Conservation (phyloP, 495 filamentous ascomycete species). For the Aspergillus wentii region DNA sequence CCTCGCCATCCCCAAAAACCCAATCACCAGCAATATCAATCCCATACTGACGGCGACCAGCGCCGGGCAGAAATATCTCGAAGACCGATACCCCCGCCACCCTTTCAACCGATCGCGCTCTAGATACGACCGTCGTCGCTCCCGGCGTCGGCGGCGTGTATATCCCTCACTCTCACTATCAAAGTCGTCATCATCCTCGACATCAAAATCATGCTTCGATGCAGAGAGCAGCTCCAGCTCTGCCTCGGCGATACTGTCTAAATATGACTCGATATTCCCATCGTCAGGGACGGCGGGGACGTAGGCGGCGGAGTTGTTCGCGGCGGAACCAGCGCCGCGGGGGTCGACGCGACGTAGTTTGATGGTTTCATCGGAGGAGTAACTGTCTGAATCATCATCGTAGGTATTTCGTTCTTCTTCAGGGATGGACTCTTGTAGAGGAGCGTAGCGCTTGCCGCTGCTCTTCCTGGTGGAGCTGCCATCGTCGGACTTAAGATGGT, state of each 20-base stretch:
- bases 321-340: not conserved
- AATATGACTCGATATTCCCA: slow-evolving; percentile 18
- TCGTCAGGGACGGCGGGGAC: slow-evolving; percentile 12
- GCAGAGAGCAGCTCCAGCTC: slow-evolving; percentile 21
- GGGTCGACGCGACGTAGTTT: slow-evolving; percentile 10
- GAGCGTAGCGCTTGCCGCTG: slow-evolving; percentile 2
- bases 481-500: too few species aligned
- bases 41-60: slow-evolving; percentile 16
- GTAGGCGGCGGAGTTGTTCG: slow-evolving; percentile 8
- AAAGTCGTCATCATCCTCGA: slow-evolving; percentile 10
- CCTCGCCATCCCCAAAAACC: slow-evolving; percentile 12
- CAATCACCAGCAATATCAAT: slow-evolving; percentile 15
- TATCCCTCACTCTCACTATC: too few species aligned
- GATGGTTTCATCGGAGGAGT: slow-evolving; percentile 1
- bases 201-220: slow-evolving; percentile 13
- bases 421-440: slow-evolving; percentile 9
- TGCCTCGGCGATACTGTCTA: slow-evolving; percentile 18
- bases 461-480: too few species aligned
- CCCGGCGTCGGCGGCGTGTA: slow-evolving; percentile 1
- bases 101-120: slow-evolving; percentile 2
- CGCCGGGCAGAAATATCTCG: slow-evolving; percentile 17
- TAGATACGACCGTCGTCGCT: slow-evolving; percentile 2
- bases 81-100: slow-evolving; percentile 16
- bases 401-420: slow-evolving; percentile 8
- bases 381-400: not conserved